Evolutionary conservation across 805 yeast species (phyloP), one percentile per base, ranked within the genome.

Genomic region (Saccharomycopsis sp.): DNA sequence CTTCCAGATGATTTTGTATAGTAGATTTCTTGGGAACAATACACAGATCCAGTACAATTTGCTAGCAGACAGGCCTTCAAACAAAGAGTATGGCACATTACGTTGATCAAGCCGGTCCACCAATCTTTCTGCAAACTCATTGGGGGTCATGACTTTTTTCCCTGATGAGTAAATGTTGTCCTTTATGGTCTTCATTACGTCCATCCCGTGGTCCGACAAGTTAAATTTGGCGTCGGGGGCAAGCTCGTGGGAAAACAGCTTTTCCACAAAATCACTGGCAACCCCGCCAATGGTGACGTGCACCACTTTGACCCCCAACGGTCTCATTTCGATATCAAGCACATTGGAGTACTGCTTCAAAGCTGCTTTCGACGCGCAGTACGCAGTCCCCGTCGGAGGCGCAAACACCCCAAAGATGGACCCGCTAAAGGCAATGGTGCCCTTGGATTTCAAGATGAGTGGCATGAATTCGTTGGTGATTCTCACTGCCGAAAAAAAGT

Each of bases 51-150:
- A 59, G 10, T 45, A 45, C 30, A 60, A 51, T 2, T 65, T 31
- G 1, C 52, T 49, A 3, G 77, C 69, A 57, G 57, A 55, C 1
- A 60, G 50, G 5, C 88, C 88, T 38, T 80, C 61, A 54, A 75
- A 77, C 10, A 70, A 60, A 52, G 76, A 72, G 31, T 77, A 67
- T 0, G 65, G 65, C 39, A 61, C 66, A 4, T 39, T 36, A 1
- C 12, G 12, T 34, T 27, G n/a, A 5, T 12, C 13, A 13, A 60
- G 18, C 43, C 71, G 71, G 34, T 55, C 51, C n/a, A 63, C 66
- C 1, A 63, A 68, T 40, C 56, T 52, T 23, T 48, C 44, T 3
- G 73, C 69, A 47, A 64, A 68, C 4, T 25, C 45, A 19, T 57
- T 64, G 2, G 73, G 60, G 7, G 53, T 45, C 44, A 63, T 59